phyloP scores from a whole-genome alignment of 805 yeast species.

The Phaffomyces thermotolerans region DNA sequence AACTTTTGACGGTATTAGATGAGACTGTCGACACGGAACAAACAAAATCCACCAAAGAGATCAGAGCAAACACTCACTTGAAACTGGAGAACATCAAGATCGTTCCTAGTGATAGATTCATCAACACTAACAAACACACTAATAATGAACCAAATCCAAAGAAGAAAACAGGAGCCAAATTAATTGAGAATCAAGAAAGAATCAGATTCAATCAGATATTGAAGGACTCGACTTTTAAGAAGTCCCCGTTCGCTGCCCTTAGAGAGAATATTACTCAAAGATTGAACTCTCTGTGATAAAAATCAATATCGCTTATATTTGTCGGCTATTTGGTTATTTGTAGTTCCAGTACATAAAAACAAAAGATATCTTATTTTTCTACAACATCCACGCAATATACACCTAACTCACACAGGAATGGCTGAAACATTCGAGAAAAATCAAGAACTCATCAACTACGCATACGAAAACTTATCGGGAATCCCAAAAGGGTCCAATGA shows the following conservation, averaged over 20 bases:
- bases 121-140: conserved; percentile 5
- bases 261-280: conserved; percentile 42
- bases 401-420: conserved; percentile 15
- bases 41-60: not conserved
- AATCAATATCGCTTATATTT: too few species aligned
- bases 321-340: too few species aligned
- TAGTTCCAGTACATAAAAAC: too few species aligned
- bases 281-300: conserved; percentile 3
- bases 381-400: too few species aligned
- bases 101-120: conserved; percentile 10
- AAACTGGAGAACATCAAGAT: conserved; percentile 12
- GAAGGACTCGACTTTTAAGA: conserved; percentile 45
- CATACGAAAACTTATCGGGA: conserved; percentile 16
- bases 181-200: conserved; percentile 51
- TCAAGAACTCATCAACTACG: conserved; percentile 16
- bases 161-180: conserved; percentile 46
- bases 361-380: too few species aligned
- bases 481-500: conserved; percentile 17
- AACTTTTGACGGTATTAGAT: conserved; percentile 47
- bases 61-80: not conserved
- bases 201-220: conserved; percentile 52
- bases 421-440: conserved; percentile 23
- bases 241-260: conserved; percentile 58
- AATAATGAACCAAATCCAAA: conserved; percentile 46
- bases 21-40: conserved; percentile 2